A percentile compares a stretch with the other conserved stretches of the same genome.
These are phyloP conservation scores for Atkinsonella texensis DNA, from an alignment of 2,329 filamentous ascomycete genomes.

Conservation along the genomic window DNA sequence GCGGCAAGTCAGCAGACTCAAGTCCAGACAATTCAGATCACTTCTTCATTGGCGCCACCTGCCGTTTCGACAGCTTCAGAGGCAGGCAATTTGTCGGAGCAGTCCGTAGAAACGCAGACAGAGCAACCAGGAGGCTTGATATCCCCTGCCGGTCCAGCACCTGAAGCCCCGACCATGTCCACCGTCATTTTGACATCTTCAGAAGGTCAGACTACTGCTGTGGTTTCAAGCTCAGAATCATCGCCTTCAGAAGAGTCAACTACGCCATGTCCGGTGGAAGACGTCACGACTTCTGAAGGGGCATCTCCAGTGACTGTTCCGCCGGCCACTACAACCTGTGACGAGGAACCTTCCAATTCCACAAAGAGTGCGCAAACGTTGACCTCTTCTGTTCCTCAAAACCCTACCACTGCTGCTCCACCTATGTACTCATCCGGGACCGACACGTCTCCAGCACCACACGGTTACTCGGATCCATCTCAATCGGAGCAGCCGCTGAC, in stretches of 20 bases:
- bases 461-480: slow-evolving; percentile 3
- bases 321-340: slow-evolving; percentile 1
- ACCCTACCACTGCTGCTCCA: slow-evolving; percentile 1
- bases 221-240: not conserved
- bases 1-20: slow-evolving; percentile 6
- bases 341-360: not conserved
- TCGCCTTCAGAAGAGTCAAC: not conserved
- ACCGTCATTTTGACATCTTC: not conserved
- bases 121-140: slow-evolving; percentile 1
- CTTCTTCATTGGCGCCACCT: slow-evolving; percentile 3
- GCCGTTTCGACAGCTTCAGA: slow-evolving; percentile 2
- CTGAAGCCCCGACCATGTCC: slow-evolving; percentile 7
- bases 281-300: not conserved
- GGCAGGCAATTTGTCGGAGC: not conserved
- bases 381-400: not conserved
- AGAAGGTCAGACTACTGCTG: not conserved
- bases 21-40: slow-evolving; percentile 3
- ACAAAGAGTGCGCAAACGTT: not conserved
- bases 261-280: slow-evolving; percentile 3
- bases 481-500: slow-evolving; percentile 3
- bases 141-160: slow-evolving; percentile 8
- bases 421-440: slow-evolving; percentile 1
- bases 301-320: not conserved
- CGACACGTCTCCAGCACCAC: not conserved
- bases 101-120: not conserved